phyloP scores from a whole-genome alignment of 768 basidiomycete genomes.

The Boletellus sp. region DNA sequence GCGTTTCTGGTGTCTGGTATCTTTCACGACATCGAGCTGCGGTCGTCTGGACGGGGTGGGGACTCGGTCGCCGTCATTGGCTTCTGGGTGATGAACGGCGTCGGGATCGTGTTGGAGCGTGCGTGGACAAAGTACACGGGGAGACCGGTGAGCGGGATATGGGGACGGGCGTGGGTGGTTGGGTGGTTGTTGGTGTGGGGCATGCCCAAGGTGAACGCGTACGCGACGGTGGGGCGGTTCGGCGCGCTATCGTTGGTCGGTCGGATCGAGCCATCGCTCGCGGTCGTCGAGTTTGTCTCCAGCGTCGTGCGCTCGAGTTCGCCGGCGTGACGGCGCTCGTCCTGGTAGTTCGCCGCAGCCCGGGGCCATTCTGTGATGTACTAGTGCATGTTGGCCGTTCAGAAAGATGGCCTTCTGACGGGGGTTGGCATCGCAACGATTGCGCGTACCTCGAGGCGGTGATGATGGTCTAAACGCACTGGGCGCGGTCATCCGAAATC shows the following conservation, averaged over 20 bases:
- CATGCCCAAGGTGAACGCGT: slow-evolving; percentile 41
- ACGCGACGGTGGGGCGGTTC: slow-evolving; percentile 16
- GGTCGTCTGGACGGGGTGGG: slow-evolving; percentile 49
- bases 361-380: too few species aligned
- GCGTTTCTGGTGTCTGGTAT: slow-evolving; percentile 57
- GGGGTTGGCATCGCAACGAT: too few species aligned
- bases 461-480: too few species aligned
- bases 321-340: too few species aligned
- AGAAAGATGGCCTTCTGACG: too few species aligned
- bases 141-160: slow-evolving; percentile 40
- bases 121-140: slow-evolving; percentile 43
- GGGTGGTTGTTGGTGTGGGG: slow-evolving; percentile 49
- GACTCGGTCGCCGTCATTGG: slow-evolving; percentile 40
- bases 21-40: slow-evolving; percentile 53
- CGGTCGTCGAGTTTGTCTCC: slow-evolving; percentile 26
- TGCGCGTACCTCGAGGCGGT: too few species aligned
- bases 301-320: background rate
- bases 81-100: slow-evolving; percentile 56
- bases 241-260: slow-evolving; percentile 7
- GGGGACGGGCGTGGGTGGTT: slow-evolving; percentile 50
- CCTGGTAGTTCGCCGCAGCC: too few species aligned
- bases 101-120: slow-evolving; percentile 50
- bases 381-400: too few species aligned
- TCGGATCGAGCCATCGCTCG: slow-evolving; percentile 12
- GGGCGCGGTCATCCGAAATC: too few species aligned